Percentiles rank a stretch among this genome's conserved stretches.
Evolutionary conservation across 305 asterid species (phyloP).

Genomic region (Nicotiana rustica): DNA sequence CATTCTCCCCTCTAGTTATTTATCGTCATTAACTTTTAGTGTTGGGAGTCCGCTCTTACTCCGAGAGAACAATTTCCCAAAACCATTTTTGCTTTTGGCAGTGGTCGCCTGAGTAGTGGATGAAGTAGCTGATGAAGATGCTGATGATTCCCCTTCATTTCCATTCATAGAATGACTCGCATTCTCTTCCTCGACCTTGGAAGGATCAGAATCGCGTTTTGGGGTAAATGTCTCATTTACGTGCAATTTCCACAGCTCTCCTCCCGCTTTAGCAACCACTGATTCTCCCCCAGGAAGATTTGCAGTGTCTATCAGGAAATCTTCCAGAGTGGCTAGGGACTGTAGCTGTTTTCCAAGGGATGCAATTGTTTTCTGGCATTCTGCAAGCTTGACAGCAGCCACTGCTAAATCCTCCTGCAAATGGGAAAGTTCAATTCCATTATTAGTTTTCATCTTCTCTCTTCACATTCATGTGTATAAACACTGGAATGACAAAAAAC

Average conservation of each 20-base stretch:
- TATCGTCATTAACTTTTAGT: constrained; percentile 37
- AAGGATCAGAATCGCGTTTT: constrained; percentile 45
- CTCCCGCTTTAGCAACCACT: constrained; percentile 38
- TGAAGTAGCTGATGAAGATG: constrained; percentile 44
- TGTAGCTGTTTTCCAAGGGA: constrained; percentile 83
- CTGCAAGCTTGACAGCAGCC: constrained; percentile 85
- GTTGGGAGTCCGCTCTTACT: constrained; percentile 59
- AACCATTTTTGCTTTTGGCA: constrained; percentile 60
- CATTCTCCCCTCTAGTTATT: constrained; percentile 24
- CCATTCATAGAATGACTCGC: constrained; percentile 42
- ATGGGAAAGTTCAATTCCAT: constrained; percentile 10
- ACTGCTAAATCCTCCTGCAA: constrained; percentile 77
- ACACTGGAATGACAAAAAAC: not conserved
- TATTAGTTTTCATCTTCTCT: not conserved
- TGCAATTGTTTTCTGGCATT: constrained; percentile 89
- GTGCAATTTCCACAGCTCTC: constrained; percentile 52
- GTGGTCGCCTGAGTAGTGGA: constrained; percentile 44
- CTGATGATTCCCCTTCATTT: constrained; percentile 51
- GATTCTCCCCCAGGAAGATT: constrained; percentile 59
- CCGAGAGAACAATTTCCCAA: constrained; percentile 63
- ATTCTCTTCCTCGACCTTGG: constrained; percentile 46
- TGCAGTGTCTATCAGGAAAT: constrained; percentile 78
- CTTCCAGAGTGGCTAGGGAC: constrained; percentile 90
- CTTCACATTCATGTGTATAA: not conserved
- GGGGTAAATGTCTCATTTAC: constrained; percentile 44